Conservation (phyloP, 1,139 yeast species). For the Taphrina communis region DNA sequence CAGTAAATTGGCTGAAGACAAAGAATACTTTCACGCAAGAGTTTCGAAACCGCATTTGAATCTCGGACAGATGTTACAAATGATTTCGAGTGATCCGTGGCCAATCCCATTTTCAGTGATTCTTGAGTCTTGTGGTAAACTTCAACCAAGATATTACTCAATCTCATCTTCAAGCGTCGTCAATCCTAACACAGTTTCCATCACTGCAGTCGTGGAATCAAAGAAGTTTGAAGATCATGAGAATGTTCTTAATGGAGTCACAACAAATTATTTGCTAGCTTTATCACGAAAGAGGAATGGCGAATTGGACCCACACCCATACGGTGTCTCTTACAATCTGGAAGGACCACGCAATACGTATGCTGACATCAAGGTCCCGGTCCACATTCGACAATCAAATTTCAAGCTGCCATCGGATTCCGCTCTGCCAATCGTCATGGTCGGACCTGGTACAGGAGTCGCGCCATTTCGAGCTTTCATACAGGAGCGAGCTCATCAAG, state of each 20-base stretch:
- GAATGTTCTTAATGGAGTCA: constrained; percentile 76
- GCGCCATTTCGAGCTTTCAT: constrained; percentile 96
- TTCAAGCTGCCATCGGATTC: constrained; percentile 93
- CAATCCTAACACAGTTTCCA: constrained; percentile 69
- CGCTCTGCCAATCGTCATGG: constrained; percentile 80
- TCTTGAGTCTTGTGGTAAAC: constrained; percentile 76
- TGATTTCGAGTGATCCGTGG: constrained; percentile 63
- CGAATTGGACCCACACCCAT: constrained; percentile 49
- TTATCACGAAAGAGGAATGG: constrained; percentile 67
- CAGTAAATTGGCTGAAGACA: constrained; percentile 67
- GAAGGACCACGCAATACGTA: constrained; percentile 79
- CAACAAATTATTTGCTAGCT: constrained; percentile 83
- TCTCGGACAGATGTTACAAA: constrained; percentile 74
- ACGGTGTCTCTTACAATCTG: constrained; percentile 67
- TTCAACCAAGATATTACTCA: constrained; percentile 95
- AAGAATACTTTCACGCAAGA: constrained; percentile 67
- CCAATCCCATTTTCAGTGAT: constrained; percentile 83
- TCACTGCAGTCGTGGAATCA: constrained; percentile 93
- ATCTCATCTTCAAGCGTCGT: constrained; percentile 87
- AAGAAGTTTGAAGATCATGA: constrained; percentile 55
- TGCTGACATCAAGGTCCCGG: constrained; percentile 67
- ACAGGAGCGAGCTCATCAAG: constrained; percentile 73
- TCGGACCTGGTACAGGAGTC: constrained; percentile 98
- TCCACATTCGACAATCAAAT: constrained; percentile 92
- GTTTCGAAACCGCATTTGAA: constrained; percentile 68